Conservation (phyloP, 192 early-diverging fungal genomes). For the Dissophora ornata region DNA sequence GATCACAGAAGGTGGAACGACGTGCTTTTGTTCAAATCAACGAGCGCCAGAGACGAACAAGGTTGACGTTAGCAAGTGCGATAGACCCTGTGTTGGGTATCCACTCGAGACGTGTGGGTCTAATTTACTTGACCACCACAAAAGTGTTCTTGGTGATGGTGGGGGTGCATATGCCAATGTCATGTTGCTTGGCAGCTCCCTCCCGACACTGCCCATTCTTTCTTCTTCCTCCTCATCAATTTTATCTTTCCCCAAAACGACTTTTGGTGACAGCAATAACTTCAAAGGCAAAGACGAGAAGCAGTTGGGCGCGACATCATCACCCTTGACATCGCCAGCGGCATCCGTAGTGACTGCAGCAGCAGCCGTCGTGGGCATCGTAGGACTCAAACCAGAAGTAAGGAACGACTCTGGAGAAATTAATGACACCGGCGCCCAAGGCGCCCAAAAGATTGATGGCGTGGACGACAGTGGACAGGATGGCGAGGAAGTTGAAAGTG, state of each 20-base stretch:
- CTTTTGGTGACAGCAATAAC: not conserved
- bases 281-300: not conserved
- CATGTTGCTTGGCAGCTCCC: constrained; percentile 10
- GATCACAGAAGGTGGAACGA: constrained; percentile 2
- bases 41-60: not conserved
- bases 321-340: not conserved
- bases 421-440: not conserved
- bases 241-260: no score
- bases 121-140: not conserved
- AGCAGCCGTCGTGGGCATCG: not conserved
- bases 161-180: constrained; percentile 16
- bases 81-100: constrained; percentile 32
- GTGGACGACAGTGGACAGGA: not conserved
- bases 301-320: no score
- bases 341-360: not conserved
- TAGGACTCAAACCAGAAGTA: not conserved
- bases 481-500: not conserved
- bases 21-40: constrained; percentile 23
- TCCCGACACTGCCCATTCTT: not conserved
- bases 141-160: not conserved
- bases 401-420: constrained; percentile 7
- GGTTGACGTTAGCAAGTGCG: constrained; percentile 12
- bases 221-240: not conserved
- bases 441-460: not conserved
- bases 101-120: constrained; percentile 42